Evolutionary conservation across 2,329 filamentous ascomycete species (phyloP).

Genomic region (Daldinia sp.): DNA sequence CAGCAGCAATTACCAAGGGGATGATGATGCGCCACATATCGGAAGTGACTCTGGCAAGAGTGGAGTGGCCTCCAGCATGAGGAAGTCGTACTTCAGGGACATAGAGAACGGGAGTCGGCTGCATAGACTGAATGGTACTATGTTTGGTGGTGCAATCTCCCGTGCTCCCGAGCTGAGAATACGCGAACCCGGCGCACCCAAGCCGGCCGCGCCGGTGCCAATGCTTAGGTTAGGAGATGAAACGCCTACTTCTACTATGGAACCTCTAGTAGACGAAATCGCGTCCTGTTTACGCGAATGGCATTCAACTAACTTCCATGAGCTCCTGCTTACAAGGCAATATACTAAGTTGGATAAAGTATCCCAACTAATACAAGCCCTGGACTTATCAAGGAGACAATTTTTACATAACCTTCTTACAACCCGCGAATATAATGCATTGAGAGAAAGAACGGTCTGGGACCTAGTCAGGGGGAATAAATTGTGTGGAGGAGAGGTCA

Average conservation of each 20-base stretch:
- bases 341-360: conserved; percentile 85
- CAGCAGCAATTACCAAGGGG: conserved; percentile 45
- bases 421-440: conserved; percentile 76
- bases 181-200: conserved; percentile 73
- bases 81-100: conserved; percentile 45
- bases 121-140: conserved; percentile 18
- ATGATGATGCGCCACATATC: conserved; percentile 46
- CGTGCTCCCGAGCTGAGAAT: conserved; percentile 39
- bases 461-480: conserved; percentile 94
- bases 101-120: conserved; percentile 28
- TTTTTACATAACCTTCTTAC: conserved; percentile 95
- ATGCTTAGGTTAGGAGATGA: conserved; percentile 99
- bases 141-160: conserved; percentile 4
- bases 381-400: conserved; percentile 87
- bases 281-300: conserved; percentile 96
- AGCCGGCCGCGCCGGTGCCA: conserved; percentile 90
- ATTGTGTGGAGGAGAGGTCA: conserved; percentile 89
- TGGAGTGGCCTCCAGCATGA: conserved; percentile 54
- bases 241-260: conserved; percentile 85
- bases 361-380: conserved; percentile 78
- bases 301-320: conserved; percentile 97
- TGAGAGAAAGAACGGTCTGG: conserved; percentile 94
- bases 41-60: conserved; percentile 64
- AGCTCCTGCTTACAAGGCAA: conserved; percentile 82
- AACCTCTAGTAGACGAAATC: conserved; percentile 96